phyloP scores from a whole-genome alignment of 257 asterid genomes.

The Solanum megistacrolobum region DNA sequence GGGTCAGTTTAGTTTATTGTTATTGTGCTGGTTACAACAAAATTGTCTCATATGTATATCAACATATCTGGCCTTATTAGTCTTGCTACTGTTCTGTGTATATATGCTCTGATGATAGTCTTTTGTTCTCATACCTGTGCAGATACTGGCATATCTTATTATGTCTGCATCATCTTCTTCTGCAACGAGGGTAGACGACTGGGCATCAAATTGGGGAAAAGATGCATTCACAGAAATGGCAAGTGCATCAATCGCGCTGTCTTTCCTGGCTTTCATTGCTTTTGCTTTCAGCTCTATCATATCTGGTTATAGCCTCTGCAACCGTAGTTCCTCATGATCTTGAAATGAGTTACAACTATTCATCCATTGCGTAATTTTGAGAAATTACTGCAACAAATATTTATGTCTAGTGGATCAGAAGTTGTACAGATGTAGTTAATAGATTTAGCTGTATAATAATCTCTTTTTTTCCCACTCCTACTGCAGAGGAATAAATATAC shows the following conservation, averaged over 20 bases:
- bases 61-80: neutral
- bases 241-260: conserved; percentile 56
- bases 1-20: neutral
- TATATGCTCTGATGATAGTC: neutral
- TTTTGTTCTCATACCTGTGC: neutral
- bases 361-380: neutral
- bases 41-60: neutral
- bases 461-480: neutral
- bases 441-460: neutral
- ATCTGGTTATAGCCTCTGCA: conserved; percentile 70
- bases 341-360: neutral
- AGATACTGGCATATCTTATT: conserved; percentile 75
- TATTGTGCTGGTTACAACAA: neutral
- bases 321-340: conserved; percentile 26
- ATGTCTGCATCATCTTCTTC: conserved; percentile 90
- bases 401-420: neutral
- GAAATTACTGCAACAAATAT: neutral
- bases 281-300: conserved; percentile 64
- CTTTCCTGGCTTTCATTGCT: conserved; percentile 65
- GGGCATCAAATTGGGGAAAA: conserved; percentile 83
- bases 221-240: conserved; percentile 82
- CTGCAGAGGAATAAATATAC: neutral
- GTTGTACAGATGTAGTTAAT: neutral
- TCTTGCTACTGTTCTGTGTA: neutral
- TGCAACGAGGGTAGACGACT: conserved; percentile 74